Base-by-base conservation (phyloP, 2,329 filamentous ascomycete genomes). In the Truncatella angustata region DNA sequence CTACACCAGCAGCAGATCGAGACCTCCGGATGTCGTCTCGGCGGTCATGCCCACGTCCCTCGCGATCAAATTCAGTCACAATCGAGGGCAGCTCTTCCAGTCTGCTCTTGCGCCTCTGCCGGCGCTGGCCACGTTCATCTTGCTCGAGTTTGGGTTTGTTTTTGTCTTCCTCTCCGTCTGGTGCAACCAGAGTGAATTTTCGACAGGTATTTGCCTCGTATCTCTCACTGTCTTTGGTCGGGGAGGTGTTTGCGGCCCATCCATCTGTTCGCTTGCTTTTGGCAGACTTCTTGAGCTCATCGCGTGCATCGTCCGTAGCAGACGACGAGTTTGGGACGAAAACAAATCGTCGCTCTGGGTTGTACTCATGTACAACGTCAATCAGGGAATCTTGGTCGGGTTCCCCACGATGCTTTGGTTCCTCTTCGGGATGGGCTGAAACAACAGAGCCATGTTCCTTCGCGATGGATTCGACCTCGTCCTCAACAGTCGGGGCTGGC, bases 341-440 rank as follows among this genome's bases (percentile, higher is more conserved):
- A 7, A 88, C 82, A 59, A 86, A 90, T 35, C 86, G 80, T 34
- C 82, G 78, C 64, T 90, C 87, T 4, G 78, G 76, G 58, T 83
- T 84, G 60, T 77, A 66, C 46, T 82, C 77, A 58, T 75, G 72
- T 49, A 88, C 80, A 51, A 87, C 83, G 51, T 86, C 70, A 21
- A 92, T 73, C 45, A 91, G 74, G 11, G 84, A 84, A 23, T 84
- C 71, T 62, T 92, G 88, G 49, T 91, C 86, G 53, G 86, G 69
- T 5, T 81, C 79, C 35, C 88, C 88, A 52, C 81, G 80, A 52
- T 79, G 78, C 46, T 77, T 75, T 24, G 81, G 77, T 53, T 86
- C 82, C 58, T 86, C 85, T 52, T 73, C 75, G 50, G 57, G 61
- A 39, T 59, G 66, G 47, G 58, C 59, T 34, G 66, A 54, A 32